Conservation (phyloP, 805 yeast species). For the Candida arabinofermentans region DNA sequence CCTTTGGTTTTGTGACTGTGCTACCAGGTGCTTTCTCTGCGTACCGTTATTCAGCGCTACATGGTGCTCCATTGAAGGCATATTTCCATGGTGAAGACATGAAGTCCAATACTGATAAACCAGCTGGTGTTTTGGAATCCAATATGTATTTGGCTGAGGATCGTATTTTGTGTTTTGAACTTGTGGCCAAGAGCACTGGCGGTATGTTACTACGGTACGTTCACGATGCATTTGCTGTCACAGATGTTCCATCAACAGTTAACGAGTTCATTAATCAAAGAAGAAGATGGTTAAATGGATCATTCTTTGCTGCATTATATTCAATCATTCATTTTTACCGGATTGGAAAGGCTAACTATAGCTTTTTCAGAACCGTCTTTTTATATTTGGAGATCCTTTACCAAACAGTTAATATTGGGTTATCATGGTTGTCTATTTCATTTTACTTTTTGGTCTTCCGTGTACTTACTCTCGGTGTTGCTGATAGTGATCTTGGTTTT, state of each 20-base stretch:
- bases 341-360: slow-evolving; percentile 74
- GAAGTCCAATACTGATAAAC: slow-evolving; percentile 46
- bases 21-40: slow-evolving; percentile 97
- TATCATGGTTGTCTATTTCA: slow-evolving; percentile 89
- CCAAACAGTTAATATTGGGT: slow-evolving; percentile 65
- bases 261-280: slow-evolving; percentile 89
- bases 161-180: slow-evolving; percentile 89
- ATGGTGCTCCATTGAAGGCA: slow-evolving; percentile 78
- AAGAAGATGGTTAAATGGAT: slow-evolving; percentile 95
- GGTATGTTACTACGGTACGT: slow-evolving; percentile 80
- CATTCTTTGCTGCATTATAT: slow-evolving; percentile 90
- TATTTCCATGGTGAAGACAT: slow-evolving; percentile 92
- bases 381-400: slow-evolving; percentile 75
- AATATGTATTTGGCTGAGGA: slow-evolving; percentile 98
- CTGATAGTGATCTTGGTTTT: slow-evolving; percentile 41
- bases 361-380: slow-evolving; percentile 59
- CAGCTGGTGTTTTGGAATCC: slow-evolving; percentile 84
- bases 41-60: slow-evolving; percentile 75
- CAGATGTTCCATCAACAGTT: slow-evolving; percentile 89
- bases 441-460: slow-evolving; percentile 87
- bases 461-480: slow-evolving; percentile 74
- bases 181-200: slow-evolving; percentile 72
- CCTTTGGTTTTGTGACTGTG: slow-evolving; percentile 90
- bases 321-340: slow-evolving; percentile 71
- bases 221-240: slow-evolving; percentile 83